Base-by-base conservation (phyloP, 108 stramenopile species). In the Fragilariopsis cylindrus region DNA sequence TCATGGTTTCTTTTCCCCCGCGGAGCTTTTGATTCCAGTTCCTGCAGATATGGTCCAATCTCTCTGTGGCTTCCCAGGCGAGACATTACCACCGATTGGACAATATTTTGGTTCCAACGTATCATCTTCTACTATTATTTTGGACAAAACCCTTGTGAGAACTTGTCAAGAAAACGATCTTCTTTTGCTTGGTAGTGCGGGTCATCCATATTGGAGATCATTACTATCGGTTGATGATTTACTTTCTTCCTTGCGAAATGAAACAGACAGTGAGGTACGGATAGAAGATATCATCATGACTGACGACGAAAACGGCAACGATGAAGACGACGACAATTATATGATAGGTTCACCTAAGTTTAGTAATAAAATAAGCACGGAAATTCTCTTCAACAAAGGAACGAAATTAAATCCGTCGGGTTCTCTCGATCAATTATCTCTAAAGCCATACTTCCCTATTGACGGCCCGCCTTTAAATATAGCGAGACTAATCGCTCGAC, bases 181-280 rank as follows among this genome's bases (percentile, higher is more conserved):
- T 8, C 12, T 30, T 44, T 49, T 76, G 30, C 18, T 76, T 7
- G 76, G 76, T 7, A 60, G 50, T 53, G 76, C 69, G 16, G 76
- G 76, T 5, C 58, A 70, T 63, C 65, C 76, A 6, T 70, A 70
- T 44, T 76, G 76, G 76, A 67, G 70, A 49, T 76, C 43, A 40
- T n/a, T 76, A 48, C 48, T 76, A 15, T 5, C 56, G 18, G 39
- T n/a, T 11, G 69, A 69, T 6, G 7, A n/a, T 2, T 11, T 70
- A 7, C 9, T 60, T 4, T 30, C 30, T 30, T 30, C 30, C 30
- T 30, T 30, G 30, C 45, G 45, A 2, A 47, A 63, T 30, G 40
- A 68, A 62, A 60, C 60, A 69, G 48, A 50, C 6, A 39, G 52
- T 21, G 69, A 44, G 43, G 68, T 70, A 45, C 58, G 7, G 68